These are phyloP conservation scores for Penicillium sp. DNA, from an alignment of 2,329 filamentous ascomycete species.

Conservation along the genomic window DNA sequence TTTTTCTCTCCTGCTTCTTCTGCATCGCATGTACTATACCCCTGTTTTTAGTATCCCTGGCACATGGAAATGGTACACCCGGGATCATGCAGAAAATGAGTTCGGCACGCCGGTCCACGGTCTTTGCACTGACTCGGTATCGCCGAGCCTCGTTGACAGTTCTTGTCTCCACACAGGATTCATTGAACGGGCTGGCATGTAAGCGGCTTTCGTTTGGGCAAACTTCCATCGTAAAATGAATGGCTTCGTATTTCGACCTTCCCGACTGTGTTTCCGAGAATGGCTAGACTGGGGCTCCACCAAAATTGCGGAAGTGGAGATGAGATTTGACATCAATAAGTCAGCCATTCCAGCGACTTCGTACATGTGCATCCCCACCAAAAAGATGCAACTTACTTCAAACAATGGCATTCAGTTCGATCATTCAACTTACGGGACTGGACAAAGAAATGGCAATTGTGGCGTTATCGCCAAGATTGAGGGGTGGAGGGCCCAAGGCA, in stretches of 20 bases:
- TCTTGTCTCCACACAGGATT: background rate
- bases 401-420: background rate
- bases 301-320: slow-evolving; percentile 9
- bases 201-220: background rate
- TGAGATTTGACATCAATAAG: background rate
- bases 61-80: background rate
- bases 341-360: background rate
- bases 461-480: background rate
- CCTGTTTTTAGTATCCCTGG: background rate
- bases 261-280: background rate
- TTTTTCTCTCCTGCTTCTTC: background rate
- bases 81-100: background rate
- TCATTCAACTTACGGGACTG: background rate
- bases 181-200: background rate
- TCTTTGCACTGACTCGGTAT: background rate
- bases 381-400: background rate
- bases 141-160: background rate
- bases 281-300: background rate
- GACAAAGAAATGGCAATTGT: background rate
- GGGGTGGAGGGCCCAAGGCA: background rate
- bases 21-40: background rate
- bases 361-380: background rate
- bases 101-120: background rate
- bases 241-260: slow-evolving; percentile 1
- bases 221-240: background rate